These are phyloP conservation scores for Boletus insuetus DNA, from an alignment of 768 basidiomycete species.

Conservation along the genomic window DNA sequence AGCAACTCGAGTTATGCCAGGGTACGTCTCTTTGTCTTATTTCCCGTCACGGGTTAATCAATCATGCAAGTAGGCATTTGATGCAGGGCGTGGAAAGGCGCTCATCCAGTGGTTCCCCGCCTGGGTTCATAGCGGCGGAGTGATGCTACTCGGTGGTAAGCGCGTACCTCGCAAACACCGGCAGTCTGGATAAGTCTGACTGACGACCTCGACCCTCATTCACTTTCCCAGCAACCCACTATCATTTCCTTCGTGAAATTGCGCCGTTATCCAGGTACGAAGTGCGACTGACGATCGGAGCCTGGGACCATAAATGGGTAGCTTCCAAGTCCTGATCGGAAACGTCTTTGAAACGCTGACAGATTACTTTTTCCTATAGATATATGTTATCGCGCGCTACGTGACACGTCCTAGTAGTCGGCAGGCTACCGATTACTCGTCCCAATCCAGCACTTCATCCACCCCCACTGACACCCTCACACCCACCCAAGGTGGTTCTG, in stretches of 20 bases:
- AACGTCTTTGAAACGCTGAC: background rate
- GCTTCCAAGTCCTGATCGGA: background rate
- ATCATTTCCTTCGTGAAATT: conserved; percentile 68
- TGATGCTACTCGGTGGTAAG: conserved; percentile 52
- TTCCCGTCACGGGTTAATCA: background rate
- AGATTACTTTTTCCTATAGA: conserved; percentile 30
- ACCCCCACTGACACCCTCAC: conserved; percentile 14
- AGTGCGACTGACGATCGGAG: conserved; percentile 50
- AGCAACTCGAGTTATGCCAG: conserved; percentile 84
- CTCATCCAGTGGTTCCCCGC: conserved; percentile 52
- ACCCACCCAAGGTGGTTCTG: conserved; percentile 3
- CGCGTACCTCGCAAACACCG: background rate
- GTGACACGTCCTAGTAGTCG: conserved; percentile 48
- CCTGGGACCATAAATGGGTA: conserved; percentile 84
- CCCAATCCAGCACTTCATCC: conserved; percentile 27
- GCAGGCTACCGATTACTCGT: background rate
- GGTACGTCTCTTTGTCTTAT: conserved; percentile 32
- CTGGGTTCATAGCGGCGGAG: conserved; percentile 57
- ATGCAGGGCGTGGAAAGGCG: conserved; percentile 47
- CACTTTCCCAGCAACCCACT: conserved; percentile 53
- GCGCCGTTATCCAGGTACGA: conserved; percentile 61
- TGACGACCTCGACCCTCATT: background rate
- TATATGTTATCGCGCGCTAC: conserved; percentile 63
- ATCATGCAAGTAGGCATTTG: conserved; percentile 36
- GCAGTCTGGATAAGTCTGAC: background rate